Evolutionary conservation across 768 basidiomycete genomes (phyloP).

Genomic region (Tubosaeta sp.): DNA sequence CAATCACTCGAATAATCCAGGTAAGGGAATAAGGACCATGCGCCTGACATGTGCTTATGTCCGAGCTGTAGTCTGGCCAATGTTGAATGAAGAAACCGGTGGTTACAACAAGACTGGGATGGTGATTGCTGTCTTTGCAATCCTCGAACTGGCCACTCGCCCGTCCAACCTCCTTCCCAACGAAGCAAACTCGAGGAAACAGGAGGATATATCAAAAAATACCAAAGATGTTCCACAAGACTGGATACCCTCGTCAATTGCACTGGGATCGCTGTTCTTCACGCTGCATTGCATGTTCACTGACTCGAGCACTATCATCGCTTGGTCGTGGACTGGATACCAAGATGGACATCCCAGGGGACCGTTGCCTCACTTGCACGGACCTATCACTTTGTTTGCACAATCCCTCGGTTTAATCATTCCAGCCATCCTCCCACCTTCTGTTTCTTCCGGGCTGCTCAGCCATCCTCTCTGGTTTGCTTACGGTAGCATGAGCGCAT

Average conservation of each 20-base stretch:
- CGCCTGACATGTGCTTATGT: background rate
- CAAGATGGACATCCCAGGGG: conserved; percentile 56
- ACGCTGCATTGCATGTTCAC: conserved; percentile 67
- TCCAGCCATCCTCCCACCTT: conserved; percentile 29
- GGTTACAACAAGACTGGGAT: conserved; percentile 71
- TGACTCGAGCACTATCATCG: conserved; percentile 73
- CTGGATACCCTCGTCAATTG: conserved; percentile 45
- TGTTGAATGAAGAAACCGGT: conserved; percentile 59
- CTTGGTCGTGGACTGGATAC: conserved; percentile 92
- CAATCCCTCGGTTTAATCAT: conserved; percentile 55
- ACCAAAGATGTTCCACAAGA: conserved; percentile 11
- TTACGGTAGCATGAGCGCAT: conserved; percentile 50
- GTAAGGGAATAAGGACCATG: conserved; percentile 29
- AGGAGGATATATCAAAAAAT: background rate
- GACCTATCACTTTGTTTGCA: conserved; percentile 60
- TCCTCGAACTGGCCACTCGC: conserved; percentile 52
- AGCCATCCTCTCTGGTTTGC: conserved; percentile 50
- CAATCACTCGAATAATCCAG: conserved; percentile 79
- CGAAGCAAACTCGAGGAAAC: background rate
- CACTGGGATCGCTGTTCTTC: conserved; percentile 68
- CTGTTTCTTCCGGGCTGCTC: conserved; percentile 25
- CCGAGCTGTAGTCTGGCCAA: conserved; percentile 63
- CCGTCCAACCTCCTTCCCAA: conserved; percentile 17
- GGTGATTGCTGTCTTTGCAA: conserved; percentile 50
- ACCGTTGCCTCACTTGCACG: conserved; percentile 68